These are phyloP conservation scores for Evernia prunastri DNA, from an alignment of 495 filamentous ascomycete genomes.

Conservation along the genomic window DNA sequence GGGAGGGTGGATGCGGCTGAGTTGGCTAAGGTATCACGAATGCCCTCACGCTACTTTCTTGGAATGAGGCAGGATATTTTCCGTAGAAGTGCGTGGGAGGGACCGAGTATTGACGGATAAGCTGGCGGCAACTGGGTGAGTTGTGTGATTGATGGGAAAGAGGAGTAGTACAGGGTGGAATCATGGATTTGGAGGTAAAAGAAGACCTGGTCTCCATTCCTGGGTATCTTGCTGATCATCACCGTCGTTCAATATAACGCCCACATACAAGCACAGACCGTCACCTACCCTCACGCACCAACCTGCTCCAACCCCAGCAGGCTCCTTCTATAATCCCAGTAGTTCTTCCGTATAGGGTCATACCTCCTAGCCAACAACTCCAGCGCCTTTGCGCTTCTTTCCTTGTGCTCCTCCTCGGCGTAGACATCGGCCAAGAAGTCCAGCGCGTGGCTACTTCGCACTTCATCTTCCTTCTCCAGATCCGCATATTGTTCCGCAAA, in stretches of 20 bases:
- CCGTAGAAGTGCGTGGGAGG: too few species aligned
- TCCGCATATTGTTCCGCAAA: conserved; percentile 64
- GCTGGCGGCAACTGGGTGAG: too few species aligned
- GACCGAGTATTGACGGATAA: too few species aligned
- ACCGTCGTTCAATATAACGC: neutral
- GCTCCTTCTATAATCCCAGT: conserved; percentile 76
- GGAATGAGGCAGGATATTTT: too few species aligned
- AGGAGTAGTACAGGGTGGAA: too few species aligned
- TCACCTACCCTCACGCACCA: neutral
- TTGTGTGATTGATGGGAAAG: too few species aligned
- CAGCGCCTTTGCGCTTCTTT: conserved; percentile 58
- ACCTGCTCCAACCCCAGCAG: conserved; percentile 32
- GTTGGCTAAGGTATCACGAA: too few species aligned
- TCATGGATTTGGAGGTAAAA: too few species aligned
- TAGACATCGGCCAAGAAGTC: conserved; percentile 83
- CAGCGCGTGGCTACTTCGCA: conserved; percentile 78
- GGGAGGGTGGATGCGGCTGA: too few species aligned
- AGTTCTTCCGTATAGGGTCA: conserved; percentile 84
- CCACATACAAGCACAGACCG: neutral
- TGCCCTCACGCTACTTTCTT: too few species aligned
- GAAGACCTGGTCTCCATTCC: neutral
- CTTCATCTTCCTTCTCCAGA: conserved; percentile 36
- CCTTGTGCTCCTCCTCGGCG: conserved; percentile 51
- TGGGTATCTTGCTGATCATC: conserved; percentile 8
- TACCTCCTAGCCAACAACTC: conserved; percentile 72